Evolutionary conservation across 495 filamentous ascomycete species (phyloP).

Genomic region (Talaromyces wortmannii): DNA sequence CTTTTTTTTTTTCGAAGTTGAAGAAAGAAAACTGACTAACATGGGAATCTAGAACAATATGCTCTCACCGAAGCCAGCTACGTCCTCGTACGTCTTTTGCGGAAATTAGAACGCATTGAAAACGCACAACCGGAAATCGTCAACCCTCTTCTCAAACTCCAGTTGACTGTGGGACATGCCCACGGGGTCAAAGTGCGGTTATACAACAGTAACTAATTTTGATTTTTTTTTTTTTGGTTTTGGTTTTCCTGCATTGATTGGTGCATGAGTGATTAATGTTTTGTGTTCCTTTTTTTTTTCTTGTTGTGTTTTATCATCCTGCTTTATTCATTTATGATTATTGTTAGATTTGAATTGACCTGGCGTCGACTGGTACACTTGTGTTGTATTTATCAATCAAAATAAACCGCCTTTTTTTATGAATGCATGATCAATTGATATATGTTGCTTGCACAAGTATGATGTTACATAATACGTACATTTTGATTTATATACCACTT

Average conservation of each 20-base stretch:
- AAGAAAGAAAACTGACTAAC: not conserved
- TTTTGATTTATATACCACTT: not conserved
- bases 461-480: not conserved
- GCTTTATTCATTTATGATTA: too few relatives aligned
- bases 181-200: conserved; percentile 26
- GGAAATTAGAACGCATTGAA: conserved; percentile 50
- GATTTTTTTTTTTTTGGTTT: not conserved
- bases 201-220: conserved; percentile 1
- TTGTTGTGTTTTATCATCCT: too few relatives aligned
- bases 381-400: not conserved
- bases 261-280: not conserved
- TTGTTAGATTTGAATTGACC: too few relatives aligned
- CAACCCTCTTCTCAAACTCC: conserved; percentile 24
- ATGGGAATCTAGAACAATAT: conserved; percentile 43
- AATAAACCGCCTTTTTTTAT: not conserved
- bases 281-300: not conserved
- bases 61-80: conserved; percentile 81
- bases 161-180: conserved; percentile 33
- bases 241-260: not conserved
- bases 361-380: not conserved
- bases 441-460: not conserved
- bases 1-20: not conserved
- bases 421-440: not conserved
- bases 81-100: conserved; percentile 63
- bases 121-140: conserved; percentile 25